Conservation (phyloP, 176 grass and related monocot genomes). For the Triticum dicoccoides region DNA sequence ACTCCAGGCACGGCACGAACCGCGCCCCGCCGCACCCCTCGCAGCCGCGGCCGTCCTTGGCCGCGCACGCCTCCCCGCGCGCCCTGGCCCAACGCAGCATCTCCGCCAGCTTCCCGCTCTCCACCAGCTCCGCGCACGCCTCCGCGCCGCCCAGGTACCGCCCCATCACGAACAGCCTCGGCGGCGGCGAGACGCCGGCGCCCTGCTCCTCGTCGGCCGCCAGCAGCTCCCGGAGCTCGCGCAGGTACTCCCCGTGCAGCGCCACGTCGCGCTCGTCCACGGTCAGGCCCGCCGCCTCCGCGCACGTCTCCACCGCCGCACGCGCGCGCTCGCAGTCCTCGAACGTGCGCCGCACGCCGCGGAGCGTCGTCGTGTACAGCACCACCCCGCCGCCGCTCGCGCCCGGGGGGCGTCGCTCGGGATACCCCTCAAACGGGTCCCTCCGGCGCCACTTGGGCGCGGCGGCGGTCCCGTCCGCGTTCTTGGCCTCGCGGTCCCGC, state of each 20-base stretch:
- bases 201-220: slow-evolving; percentile 27
- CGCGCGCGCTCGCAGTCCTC: slow-evolving; percentile 85
- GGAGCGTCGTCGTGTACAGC: slow-evolving; percentile 90
- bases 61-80: slow-evolving; percentile 32
- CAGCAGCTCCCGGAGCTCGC: slow-evolving; percentile 70
- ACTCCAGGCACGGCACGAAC: slow-evolving; percentile 83
- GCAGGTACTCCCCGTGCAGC: slow-evolving; percentile 71
- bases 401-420: slow-evolving; percentile 58
- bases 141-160: slow-evolving; percentile 81
- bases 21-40: slow-evolving; percentile 74
- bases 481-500: slow-evolving; percentile 63
- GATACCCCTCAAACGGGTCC: slow-evolving; percentile 80
- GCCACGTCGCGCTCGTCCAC: slow-evolving; percentile 84
- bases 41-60: slow-evolving; percentile 64
- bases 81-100: slow-evolving; percentile 73
- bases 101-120: slow-evolving; percentile 65
- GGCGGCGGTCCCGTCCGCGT: background rate
- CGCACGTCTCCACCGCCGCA: slow-evolving; percentile 56
- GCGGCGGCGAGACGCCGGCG: slow-evolving; percentile 37
- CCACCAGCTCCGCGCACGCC: slow-evolving; percentile 43
- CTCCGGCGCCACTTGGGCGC: slow-evolving; percentile 41
- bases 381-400: slow-evolving; percentile 66
- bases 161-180: slow-evolving; percentile 70
- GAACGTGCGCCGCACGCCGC: slow-evolving; percentile 87
- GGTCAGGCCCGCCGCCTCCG: slow-evolving; percentile 36